These are phyloP conservation scores for Starmerella potacharoeniae DNA, from an alignment of 805 yeast genomes.

Conservation along the genomic window DNA sequence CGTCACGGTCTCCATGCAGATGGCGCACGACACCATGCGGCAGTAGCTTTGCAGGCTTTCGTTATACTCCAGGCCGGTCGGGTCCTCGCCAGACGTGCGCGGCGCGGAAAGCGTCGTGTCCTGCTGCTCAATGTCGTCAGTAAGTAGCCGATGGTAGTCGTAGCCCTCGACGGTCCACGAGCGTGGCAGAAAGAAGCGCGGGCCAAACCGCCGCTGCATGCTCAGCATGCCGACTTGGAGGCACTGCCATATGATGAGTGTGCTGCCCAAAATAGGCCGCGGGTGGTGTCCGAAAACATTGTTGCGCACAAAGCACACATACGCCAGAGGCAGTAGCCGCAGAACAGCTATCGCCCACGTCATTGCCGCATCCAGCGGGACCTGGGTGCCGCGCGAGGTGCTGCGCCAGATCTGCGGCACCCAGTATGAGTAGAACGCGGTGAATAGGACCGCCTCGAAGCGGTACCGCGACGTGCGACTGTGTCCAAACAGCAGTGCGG, in stretches of 20 bases:
- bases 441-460: background rate
- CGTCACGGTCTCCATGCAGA: background rate
- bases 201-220: background rate
- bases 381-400: background rate
- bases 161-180: conserved; percentile 3
- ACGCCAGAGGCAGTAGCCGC: background rate
- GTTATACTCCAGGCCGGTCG: background rate
- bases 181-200: conserved; percentile 3
- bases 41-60: conserved; percentile 1
- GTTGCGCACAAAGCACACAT: background rate
- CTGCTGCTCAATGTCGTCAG: background rate
- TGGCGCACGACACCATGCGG: background rate
- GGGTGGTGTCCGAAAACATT: background rate
- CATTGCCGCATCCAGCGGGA: background rate
- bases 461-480: background rate
- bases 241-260: background rate
- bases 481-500: background rate
- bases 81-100: background rate
- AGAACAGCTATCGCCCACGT: background rate
- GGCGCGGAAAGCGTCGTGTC: background rate
- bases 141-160: background rate
- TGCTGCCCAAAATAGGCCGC: background rate
- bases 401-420: conserved; percentile 1
- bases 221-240: background rate
- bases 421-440: background rate